A percentile compares a stretch with the other conserved stretches of the same genome.
Evolutionary conservation across 1,284 basidiomycete genomes (phyloP).

Genomic region (Marasmius oreades): DNA sequence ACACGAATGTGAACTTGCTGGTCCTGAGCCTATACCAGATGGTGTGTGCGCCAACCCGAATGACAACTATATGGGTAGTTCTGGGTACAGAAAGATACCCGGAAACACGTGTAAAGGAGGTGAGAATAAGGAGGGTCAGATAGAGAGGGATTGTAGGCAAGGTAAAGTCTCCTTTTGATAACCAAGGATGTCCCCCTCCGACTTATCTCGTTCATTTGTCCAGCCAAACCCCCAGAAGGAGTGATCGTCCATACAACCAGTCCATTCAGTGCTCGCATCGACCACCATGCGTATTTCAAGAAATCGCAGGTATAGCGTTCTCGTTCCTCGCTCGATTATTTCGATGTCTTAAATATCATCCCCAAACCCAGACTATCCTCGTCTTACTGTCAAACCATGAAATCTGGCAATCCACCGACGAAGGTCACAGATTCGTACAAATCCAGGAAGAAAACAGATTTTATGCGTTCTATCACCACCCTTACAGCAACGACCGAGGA

Average conservation of each 20-base stretch:
- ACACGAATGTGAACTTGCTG: slow-evolving; percentile 73
- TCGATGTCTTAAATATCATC: neutral
- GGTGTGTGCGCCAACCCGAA: slow-evolving; percentile 65
- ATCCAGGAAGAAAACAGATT: slow-evolving; percentile 61
- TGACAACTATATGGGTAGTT: slow-evolving; percentile 81
- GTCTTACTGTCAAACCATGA: slow-evolving; percentile 75
- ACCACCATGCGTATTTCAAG: slow-evolving; percentile 84
- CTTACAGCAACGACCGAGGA: slow-evolving; percentile 75
- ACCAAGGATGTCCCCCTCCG: too few relatives aligned
- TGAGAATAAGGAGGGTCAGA: slow-evolving; percentile 63
- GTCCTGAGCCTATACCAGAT: slow-evolving; percentile 82
- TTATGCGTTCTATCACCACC: slow-evolving; percentile 85
- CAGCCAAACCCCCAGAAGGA: slow-evolving; percentile 72
- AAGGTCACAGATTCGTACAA: slow-evolving; percentile 89
- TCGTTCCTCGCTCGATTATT: neutral
- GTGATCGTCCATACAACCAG: slow-evolving; percentile 70
- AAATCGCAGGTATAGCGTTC: slow-evolving; percentile 58
- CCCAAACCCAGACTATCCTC: slow-evolving; percentile 66
- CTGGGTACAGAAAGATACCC: slow-evolving; percentile 89
- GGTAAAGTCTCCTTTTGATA: too few relatives aligned
- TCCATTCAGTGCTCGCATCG: slow-evolving; percentile 67
- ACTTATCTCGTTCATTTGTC: too few relatives aligned
- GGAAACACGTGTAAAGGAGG: slow-evolving; percentile 86
- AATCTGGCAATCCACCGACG: slow-evolving; percentile 92
- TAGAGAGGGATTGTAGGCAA: slow-evolving; percentile 64